Conservation (phyloP, 2,329 filamentous ascomycete species). For the Ophiostoma tasmaniense region DNA sequence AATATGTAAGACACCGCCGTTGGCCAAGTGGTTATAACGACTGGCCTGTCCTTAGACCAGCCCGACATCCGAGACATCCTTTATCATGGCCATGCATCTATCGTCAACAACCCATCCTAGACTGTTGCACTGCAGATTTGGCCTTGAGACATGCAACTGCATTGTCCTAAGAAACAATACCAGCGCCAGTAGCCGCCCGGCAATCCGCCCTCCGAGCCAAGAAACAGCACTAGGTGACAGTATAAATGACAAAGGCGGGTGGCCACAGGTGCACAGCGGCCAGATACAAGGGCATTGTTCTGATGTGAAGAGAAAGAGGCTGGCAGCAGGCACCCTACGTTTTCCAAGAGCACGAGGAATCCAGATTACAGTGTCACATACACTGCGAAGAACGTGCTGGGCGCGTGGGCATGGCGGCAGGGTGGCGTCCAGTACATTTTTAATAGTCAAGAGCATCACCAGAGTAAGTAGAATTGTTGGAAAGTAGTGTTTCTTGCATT, state of each 20-base stretch:
- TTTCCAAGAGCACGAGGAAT: too few species aligned
- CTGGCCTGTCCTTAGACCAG: background rate
- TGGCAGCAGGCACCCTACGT: background rate
- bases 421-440: too few species aligned
- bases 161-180: background rate
- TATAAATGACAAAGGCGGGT: background rate
- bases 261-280: background rate
- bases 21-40: too few species aligned
- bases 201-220: background rate
- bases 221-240: background rate
- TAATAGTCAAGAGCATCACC: background rate
- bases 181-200: conserved; percentile 9
- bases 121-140: background rate
- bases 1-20: background rate
- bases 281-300: background rate
- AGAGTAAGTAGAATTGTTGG: background rate
- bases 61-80: background rate
- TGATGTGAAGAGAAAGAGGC: background rate
- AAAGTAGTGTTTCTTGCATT: conserved; percentile 15
- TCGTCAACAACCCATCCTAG: background rate
- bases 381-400: background rate
- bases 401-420: background rate
- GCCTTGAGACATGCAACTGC: background rate
- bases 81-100: background rate
- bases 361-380: background rate